Evolutionary conservation across 352 stramenopile genomes (phyloP).

Genomic region (Saprolegnia parasitica): DNA sequence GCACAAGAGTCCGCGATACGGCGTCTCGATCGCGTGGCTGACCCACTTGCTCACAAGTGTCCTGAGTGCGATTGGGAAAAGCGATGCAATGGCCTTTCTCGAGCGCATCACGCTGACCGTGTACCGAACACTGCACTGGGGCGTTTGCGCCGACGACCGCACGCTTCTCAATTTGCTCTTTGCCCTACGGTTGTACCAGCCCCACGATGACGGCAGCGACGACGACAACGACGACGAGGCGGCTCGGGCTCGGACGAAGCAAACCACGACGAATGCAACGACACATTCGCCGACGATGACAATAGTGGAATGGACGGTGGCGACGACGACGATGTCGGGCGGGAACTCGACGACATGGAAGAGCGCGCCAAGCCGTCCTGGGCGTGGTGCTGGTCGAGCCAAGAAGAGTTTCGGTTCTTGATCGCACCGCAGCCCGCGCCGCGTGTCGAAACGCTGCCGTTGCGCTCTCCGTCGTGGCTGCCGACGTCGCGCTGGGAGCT

Average conservation of each 20-base stretch:
- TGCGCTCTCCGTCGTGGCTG: constrained; percentile 10
- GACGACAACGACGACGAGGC: constrained; percentile 23
- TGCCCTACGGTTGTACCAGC: constrained; percentile 39
- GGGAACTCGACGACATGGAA: not conserved
- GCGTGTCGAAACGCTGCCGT: not conserved
- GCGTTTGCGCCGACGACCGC: constrained; percentile 36
- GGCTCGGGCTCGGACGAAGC: not conserved
- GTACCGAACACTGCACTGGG: constrained; percentile 30
- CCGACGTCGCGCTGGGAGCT: not conserved
- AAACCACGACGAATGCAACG: not conserved
- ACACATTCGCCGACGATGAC: not conserved
- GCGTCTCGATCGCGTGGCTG: constrained; percentile 34
- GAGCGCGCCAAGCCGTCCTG: not conserved
- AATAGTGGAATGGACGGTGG: not conserved
- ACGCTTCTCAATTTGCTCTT: constrained; percentile 42
- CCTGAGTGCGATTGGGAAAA: constrained; percentile 6
- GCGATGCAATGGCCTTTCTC: constrained; percentile 19
- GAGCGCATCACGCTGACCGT: constrained; percentile 29
- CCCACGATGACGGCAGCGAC: constrained; percentile 34
- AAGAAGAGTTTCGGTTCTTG: constrained; percentile 24
- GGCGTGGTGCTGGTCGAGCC: not conserved
- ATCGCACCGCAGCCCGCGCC: not conserved
- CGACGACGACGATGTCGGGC: not conserved
- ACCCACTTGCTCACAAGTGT: constrained; percentile 39
- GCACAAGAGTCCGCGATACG: constrained; percentile 29